Evolutionary conservation across 176 grass and related monocot species (phyloP), one percentile per base, ranked within the genome.

Genomic region (Oryza nivara): DNA sequence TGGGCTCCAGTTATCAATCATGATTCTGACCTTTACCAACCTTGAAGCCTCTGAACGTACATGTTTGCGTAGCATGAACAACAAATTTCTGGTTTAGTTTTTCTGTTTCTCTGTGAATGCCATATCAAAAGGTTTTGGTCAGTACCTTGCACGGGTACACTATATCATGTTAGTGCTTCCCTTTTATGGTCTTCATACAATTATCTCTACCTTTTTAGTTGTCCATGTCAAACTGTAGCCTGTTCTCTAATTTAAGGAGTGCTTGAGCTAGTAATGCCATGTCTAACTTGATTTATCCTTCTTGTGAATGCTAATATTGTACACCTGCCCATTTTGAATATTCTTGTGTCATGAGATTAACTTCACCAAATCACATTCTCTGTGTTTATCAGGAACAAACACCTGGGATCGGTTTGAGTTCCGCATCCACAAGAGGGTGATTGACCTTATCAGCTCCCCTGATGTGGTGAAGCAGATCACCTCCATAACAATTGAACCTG

Each of bases 321-420:
- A 63, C 58, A 13, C 72, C 12, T 12, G 35, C 4, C 40, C 70
- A 44, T 5, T 72, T 46, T 14, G 38, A 72, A 23, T 25, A 0
- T 45, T 20, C 16, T 23, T 20, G 1, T 72, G 10, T 44, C 69
- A 72, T 22, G 69, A 72, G 20, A 6, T 36, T 36, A 41, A 70
- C 9, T n/a, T 72, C 13, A 44, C 0, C 69, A 6, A 69, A 9
- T 45, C 23, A 0, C 9, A 0, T 45, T 69, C 0, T 56, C 19
- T 82, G 7, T 71, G 16, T 77, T 82, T 35, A 65, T n/a, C 77
- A 89, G 88, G 88, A 76, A 87, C 88, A 65, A 90, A 87, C 88
- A 90, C 80, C 40, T 87, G 88, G 84, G 88, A 90, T 75, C 54
- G 84, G 32, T 90, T 90, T 64, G 84, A 90, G 88, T 90, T 87